These are phyloP conservation scores for Botrytis deweyae DNA, from an alignment of 2,329 filamentous ascomycete genomes.

Conservation along the genomic window DNA sequence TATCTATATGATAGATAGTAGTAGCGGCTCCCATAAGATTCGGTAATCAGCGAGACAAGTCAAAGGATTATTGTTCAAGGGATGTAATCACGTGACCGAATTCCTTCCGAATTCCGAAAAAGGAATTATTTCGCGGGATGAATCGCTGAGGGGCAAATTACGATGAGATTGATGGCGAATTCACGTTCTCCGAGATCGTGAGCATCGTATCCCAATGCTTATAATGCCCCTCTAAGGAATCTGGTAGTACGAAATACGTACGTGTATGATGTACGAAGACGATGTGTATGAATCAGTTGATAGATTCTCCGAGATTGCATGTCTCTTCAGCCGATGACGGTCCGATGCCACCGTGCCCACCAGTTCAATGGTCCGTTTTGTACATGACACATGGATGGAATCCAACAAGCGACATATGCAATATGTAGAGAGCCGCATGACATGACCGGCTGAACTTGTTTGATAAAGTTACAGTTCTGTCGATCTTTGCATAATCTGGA, in stretches of 20 bases:
- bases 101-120: neutral
- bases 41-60: constrained; percentile 16
- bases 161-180: neutral
- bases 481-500: constrained; percentile 16
- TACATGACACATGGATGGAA: constrained; percentile 2
- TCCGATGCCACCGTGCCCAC: constrained; percentile 9
- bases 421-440: constrained; percentile 13
- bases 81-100: neutral
- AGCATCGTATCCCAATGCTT: neutral
- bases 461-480: neutral
- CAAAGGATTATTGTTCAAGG: constrained; percentile 11
- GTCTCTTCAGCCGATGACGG: constrained; percentile 15
- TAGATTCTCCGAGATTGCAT: neutral
- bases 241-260: constrained; percentile 6
- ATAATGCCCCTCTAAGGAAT: neutral
- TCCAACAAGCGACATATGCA: neutral
- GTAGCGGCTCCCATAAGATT: neutral
- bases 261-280: constrained; percentile 9
- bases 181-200: neutral
- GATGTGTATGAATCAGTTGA: constrained; percentile 6
- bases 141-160: constrained; percentile 2
- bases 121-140: neutral
- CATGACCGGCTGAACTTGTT: constrained; percentile 14
- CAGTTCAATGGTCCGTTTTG: neutral
- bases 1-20: neutral